A percentile compares a stretch with the other conserved stretches of the same genome.
Evolutionary conservation across 2,329 filamentous ascomycete genomes (phyloP).

Genomic region (Fusarium nelsonii): DNA sequence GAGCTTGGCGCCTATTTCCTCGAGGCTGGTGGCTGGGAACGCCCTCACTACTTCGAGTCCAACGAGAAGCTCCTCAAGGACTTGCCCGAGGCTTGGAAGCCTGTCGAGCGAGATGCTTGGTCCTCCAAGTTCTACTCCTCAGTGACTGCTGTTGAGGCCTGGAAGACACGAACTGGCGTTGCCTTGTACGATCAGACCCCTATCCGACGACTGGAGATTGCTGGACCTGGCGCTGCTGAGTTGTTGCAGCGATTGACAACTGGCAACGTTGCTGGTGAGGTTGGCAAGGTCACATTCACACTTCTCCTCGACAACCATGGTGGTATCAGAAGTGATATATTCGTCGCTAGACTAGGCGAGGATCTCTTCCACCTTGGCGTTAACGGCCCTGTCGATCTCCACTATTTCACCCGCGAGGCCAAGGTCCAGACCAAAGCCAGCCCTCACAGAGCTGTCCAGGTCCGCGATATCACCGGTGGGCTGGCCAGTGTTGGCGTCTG

Average conservation of each 20-base stretch:
- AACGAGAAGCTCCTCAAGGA: conserved; percentile 65
- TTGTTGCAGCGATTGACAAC: conserved; percentile 67
- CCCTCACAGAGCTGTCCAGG: conserved; percentile 60
- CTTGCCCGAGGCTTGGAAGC: conserved; percentile 66
- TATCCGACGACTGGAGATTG: conserved; percentile 68
- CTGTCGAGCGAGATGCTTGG: conserved; percentile 69
- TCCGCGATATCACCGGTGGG: conserved; percentile 70
- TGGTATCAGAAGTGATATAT: conserved; percentile 68
- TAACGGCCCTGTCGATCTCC: conserved; percentile 66
- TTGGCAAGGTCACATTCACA: conserved; percentile 67
- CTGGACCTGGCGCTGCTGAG: conserved; percentile 67
- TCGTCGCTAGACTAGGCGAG: conserved; percentile 64
- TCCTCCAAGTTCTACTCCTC: conserved; percentile 68
- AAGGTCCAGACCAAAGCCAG: conserved; percentile 58
- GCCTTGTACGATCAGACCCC: conserved; percentile 74
- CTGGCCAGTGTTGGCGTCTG: conserved; percentile 73
- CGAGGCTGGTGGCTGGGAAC: conserved; percentile 71
- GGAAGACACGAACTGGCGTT: conserved; percentile 72
- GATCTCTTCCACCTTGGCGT: conserved; percentile 67
- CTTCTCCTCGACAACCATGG: conserved; percentile 66
- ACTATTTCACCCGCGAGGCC: conserved; percentile 67
- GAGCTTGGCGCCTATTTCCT: conserved; percentile 71
- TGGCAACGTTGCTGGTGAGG: conserved; percentile 60
- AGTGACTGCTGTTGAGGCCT: conserved; percentile 70
- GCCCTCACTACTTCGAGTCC: conserved; percentile 71